Evolutionary conservation across 2,329 filamentous ascomycete genomes (phyloP).

Genomic region (Pezizomycotina sp.): DNA sequence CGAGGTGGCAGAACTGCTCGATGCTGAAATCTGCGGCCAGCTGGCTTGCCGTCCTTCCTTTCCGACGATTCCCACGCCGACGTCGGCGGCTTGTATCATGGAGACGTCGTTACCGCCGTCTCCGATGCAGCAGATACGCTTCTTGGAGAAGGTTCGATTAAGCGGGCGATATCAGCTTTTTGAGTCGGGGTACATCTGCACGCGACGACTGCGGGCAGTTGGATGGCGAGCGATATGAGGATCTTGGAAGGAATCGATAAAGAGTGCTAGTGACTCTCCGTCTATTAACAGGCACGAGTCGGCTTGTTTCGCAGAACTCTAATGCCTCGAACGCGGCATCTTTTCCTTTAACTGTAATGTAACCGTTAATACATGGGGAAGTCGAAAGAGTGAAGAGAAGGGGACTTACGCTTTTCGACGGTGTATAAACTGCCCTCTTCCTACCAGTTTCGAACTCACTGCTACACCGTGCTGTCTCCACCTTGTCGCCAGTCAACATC

Average conservation of each 20-base stretch:
- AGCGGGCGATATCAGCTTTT: slow-evolving; percentile 79
- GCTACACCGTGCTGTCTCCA: slow-evolving; percentile 95
- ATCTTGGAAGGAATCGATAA: slow-evolving; percentile 64
- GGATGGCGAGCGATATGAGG: slow-evolving; percentile 81
- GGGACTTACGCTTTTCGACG: slow-evolving; percentile 46
- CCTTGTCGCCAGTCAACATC: slow-evolving; percentile 98
- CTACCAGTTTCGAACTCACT: slow-evolving; percentile 83
- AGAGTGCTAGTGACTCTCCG: slow-evolving; percentile 71
- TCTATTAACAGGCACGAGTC: slow-evolving; percentile 84
- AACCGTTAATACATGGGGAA: slow-evolving; percentile 16
- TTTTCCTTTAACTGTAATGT: slow-evolving; percentile 51
- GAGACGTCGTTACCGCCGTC: slow-evolving; percentile 96
- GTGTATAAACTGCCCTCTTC: slow-evolving; percentile 91
- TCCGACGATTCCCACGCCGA: slow-evolving; percentile 92
- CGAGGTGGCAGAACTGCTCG: slow-evolving; percentile 83
- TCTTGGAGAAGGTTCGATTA: slow-evolving; percentile 81
- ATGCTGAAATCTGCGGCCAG: slow-evolving; percentile 93
- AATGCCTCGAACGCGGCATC: slow-evolving; percentile 75
- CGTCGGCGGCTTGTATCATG: slow-evolving; percentile 97
- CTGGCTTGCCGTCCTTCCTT: slow-evolving; percentile 94
- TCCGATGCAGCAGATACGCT: slow-evolving; percentile 91
- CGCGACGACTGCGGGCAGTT: slow-evolving; percentile 78
- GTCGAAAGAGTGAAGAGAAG: neutral
- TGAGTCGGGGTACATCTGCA: slow-evolving; percentile 94
- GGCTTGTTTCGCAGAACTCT: slow-evolving; percentile 71